phyloP scores from a whole-genome alignment of 371 early-diverging fungal species.

The Vavraia culicis region DNA sequence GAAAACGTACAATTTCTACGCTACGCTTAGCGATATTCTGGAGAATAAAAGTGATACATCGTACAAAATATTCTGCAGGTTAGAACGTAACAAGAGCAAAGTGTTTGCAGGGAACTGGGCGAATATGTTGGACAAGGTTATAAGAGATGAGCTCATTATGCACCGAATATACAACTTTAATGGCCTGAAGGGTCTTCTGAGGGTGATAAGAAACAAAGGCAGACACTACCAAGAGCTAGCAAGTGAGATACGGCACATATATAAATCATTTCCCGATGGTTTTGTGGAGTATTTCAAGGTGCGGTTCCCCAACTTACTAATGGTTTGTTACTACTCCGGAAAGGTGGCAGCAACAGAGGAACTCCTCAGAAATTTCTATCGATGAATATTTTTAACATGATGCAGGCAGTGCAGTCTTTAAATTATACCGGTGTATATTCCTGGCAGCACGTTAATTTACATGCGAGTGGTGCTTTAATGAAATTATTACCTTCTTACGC shows the following conservation, averaged over 20 bases:
- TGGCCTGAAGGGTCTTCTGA: slow-evolving; percentile 16
- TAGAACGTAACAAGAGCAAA: slow-evolving; percentile 10
- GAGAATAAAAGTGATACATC: slow-evolving; percentile 13
- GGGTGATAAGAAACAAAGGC: slow-evolving; percentile 36
- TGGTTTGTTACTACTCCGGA: slow-evolving; percentile 16
- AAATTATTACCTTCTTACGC: no score
- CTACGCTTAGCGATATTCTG: slow-evolving; percentile 31
- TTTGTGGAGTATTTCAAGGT: slow-evolving; percentile 9
- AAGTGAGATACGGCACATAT: slow-evolving; percentile 6
- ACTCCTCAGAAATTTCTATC: slow-evolving; percentile 9
- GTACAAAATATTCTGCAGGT: not conserved
- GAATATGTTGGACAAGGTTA: slow-evolving; percentile 4
- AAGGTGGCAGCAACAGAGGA: slow-evolving; percentile 2
- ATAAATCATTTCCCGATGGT: slow-evolving; percentile 11
- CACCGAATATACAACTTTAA: slow-evolving; percentile 25
- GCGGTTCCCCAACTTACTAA: slow-evolving; percentile 9
- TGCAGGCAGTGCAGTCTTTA: no score
- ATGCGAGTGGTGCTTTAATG: no score
- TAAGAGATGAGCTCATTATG: slow-evolving; percentile 5
- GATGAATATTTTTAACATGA: no score
- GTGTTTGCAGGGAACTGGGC: slow-evolving; percentile 20
- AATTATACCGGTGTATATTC: no score
- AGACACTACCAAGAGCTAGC: slow-evolving; percentile 34
- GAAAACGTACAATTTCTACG: slow-evolving; percentile 27
- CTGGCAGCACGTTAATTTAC: no score